Base-by-base conservation (phyloP, 257 asterid species). In the Nicotiana tomentosiformis region DNA sequence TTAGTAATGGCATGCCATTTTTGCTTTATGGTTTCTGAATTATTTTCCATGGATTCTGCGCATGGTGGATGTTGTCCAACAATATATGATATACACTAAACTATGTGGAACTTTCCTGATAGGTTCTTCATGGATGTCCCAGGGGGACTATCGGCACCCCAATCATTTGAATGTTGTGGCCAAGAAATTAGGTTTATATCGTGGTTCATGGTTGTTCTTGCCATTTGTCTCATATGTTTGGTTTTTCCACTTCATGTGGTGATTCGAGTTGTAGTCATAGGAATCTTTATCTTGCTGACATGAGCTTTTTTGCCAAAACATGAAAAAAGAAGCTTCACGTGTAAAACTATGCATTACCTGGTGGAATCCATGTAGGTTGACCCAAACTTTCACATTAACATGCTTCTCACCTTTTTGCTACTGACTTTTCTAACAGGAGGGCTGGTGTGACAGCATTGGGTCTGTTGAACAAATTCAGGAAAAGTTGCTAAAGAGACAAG, bases 361-460 rank as follows among this genome's bases (percentile, higher is more conserved):
- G 80, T 74, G 43, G 43, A 74, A 15, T 35, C 17, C 32, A 49
- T 74, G 62, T 46, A 32, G 62, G 62, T 49, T 14, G 26, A 53
- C 26, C 43, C 23, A 74, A 35, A 26, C 62, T 49, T 15, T 51
- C 16, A 49, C 64, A 49, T 26, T 49, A 46, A 49, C 80, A 49
- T 51, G 80, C 64, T 1, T 74, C 80, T 74, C 80, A 74, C 43
- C 26, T 49, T 74, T 46, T 49, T 49, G 16, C 43, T 49, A 39
- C 80, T 14, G 80, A 46, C 77, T 26, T 81, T 77, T 83, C 26
- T 58, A 30, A 76, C 88, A 94, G 99, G 98, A 94, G 32, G 99
- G 98, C 82, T 96, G 99, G 99, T 96, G 99, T 77, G 98, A 94
- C 78, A 89, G 93, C 83, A 91, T 90, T 84, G 99, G 99, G 56